Evolutionary conservation across 352 stramenopile species (phyloP).

Genomic region (Pythium dissimile): DNA sequence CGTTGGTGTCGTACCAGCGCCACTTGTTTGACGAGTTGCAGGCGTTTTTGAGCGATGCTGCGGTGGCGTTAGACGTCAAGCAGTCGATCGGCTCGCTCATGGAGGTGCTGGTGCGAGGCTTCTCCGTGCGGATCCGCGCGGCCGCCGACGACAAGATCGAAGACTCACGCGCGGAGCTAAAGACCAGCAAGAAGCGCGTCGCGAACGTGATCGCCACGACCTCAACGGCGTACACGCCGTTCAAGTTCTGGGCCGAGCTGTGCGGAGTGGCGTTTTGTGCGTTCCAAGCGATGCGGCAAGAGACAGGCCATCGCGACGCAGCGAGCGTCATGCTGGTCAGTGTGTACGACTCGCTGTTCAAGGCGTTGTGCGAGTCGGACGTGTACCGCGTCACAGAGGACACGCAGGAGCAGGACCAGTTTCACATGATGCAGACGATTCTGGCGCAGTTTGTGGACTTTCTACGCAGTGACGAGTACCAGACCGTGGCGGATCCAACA

Average conservation of each 20-base stretch:
- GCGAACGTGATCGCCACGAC: conserved; percentile 73
- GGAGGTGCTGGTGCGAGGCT: conserved; percentile 60
- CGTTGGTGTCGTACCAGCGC: conserved; percentile 74
- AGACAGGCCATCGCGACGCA: not conserved
- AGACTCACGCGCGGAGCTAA: conserved; percentile 62
- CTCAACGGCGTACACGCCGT: conserved; percentile 74
- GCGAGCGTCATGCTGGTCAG: conserved; percentile 31
- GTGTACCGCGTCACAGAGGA: conserved; percentile 87
- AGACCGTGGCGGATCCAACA: not conserved
- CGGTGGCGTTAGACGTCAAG: conserved; percentile 31
- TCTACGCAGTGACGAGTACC: conserved; percentile 7
- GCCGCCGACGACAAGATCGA: conserved; percentile 66
- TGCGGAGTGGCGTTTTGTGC: conserved; percentile 54
- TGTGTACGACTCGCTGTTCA: conserved; percentile 62
- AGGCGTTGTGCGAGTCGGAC: conserved; percentile 57
- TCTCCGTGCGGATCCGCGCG: conserved; percentile 52
- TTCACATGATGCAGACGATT: conserved; percentile 74
- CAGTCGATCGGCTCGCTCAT: conserved; percentile 54
- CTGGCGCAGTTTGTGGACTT: conserved; percentile 47
- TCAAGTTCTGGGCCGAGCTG: conserved; percentile 86
- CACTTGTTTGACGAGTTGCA: conserved; percentile 76
- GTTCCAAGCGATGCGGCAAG: conserved; percentile 28
- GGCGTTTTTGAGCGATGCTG: conserved; percentile 42
- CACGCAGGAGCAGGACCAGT: conserved; percentile 76
- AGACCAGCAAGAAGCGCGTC: conserved; percentile 72